phyloP scores from a whole-genome alignment of 768 basidiomycete species.

The Chalciporus chontae region DNA sequence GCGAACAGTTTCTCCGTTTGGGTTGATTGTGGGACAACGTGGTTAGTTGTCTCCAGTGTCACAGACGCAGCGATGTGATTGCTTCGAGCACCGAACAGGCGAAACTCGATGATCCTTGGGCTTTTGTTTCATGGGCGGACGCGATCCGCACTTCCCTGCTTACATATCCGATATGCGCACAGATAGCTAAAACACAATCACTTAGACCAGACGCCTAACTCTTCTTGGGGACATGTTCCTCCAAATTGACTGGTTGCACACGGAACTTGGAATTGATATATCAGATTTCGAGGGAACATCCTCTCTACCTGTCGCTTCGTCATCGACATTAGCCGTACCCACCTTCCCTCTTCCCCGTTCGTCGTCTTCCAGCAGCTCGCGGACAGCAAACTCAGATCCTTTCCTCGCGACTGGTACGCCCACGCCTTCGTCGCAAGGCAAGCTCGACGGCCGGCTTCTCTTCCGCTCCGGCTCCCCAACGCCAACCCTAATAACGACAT shows the following conservation, averaged over 20 bases:
- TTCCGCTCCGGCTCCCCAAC: slow-evolving; percentile 27
- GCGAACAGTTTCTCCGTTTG: not conserved
- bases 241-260: slow-evolving; percentile 79
- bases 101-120: not conserved
- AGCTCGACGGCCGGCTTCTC: slow-evolving; percentile 33
- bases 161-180: not conserved
- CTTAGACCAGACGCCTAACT: slow-evolving; percentile 62
- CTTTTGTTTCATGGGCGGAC: not conserved
- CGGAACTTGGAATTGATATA: slow-evolving; percentile 73
- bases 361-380: slow-evolving; percentile 35
- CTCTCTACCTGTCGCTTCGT: slow-evolving; percentile 28
- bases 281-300: slow-evolving; percentile 50
- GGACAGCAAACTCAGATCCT: slow-evolving; percentile 21
- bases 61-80: not conserved
- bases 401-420: slow-evolving; percentile 38
- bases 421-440: slow-evolving; percentile 44
- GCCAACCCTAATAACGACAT: not conserved
- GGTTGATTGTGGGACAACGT: not conserved
- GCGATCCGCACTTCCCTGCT: not conserved
- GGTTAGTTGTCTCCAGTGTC: not conserved
- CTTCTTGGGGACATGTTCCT: slow-evolving; percentile 61
- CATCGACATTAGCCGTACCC: slow-evolving; percentile 37
- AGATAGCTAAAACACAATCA: slow-evolving; percentile 1
- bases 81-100: not conserved
- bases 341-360: slow-evolving; percentile 40